Evolutionary conservation across 805 yeast species (phyloP).

Genomic region (Saccharomyces kudriavzevii): DNA sequence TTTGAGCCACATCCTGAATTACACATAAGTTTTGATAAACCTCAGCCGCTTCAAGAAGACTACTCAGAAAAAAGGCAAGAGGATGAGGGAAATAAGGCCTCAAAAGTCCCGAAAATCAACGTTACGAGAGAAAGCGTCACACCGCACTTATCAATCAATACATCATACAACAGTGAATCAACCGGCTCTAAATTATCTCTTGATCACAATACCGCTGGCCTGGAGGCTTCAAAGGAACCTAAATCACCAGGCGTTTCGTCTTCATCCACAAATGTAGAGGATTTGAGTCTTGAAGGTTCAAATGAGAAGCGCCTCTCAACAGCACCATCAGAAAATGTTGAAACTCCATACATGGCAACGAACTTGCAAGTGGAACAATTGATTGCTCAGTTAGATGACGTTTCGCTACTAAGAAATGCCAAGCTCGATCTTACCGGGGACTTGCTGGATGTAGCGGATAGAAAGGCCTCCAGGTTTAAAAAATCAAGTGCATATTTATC

Average conservation of each 20-base stretch:
- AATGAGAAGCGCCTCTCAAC: not conserved
- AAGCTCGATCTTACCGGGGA: not conserved
- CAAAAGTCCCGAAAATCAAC: not conserved
- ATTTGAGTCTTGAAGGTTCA: not conserved
- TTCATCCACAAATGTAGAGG: not conserved
- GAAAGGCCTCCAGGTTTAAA: slow-evolving; percentile 7
- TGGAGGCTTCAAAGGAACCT: not conserved
- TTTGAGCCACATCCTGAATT: slow-evolving; percentile 16
- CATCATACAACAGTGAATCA: not conserved
- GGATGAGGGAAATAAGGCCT: not conserved
- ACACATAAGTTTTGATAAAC: slow-evolving; percentile 4
- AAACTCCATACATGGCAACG: slow-evolving; percentile 11
- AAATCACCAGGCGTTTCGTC: not conserved
- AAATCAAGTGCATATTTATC: slow-evolving; percentile 32
- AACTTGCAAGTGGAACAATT: slow-evolving; percentile 24
- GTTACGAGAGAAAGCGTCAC: not conserved
- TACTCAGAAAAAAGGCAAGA: not conserved
- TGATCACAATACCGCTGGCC: not conserved
- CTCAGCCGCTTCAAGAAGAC: not conserved
- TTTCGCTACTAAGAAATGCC: slow-evolving; percentile 21
- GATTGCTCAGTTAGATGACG: slow-evolving; percentile 25
- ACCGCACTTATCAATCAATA: not conserved
- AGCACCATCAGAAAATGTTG: not conserved
- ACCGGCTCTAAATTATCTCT: not conserved
- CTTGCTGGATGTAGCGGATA: not conserved